phyloP scores from a whole-genome alignment of 2,329 filamentous ascomycete species.

The Dactylellina drechsleri region DNA sequence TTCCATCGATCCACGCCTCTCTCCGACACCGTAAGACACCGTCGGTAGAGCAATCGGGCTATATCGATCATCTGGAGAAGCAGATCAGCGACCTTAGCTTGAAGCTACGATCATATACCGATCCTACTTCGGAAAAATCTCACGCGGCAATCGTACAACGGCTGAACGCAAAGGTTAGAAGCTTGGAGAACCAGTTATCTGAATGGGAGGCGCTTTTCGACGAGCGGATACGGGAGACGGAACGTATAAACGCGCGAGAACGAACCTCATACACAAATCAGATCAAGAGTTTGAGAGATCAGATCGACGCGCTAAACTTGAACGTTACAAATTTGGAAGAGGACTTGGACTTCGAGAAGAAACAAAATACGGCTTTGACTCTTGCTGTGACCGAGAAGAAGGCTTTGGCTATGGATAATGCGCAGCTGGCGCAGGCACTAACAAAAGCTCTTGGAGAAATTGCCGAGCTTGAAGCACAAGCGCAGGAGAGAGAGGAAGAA shows the following conservation, averaged over 20 bases:
- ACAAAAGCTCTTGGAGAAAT: constrained; percentile 51
- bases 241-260: constrained; percentile 43
- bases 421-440: constrained; percentile 46
- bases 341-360: constrained; percentile 47
- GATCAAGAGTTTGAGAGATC: constrained; percentile 43
- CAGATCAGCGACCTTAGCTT: constrained; percentile 48
- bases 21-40: constrained; percentile 52
- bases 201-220: constrained; percentile 54
- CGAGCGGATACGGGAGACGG: constrained; percentile 51
- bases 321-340: constrained; percentile 41
- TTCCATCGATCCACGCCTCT: constrained; percentile 52
- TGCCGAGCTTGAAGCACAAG: constrained; percentile 44
- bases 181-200: constrained; percentile 51
- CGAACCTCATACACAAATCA: constrained; percentile 35
- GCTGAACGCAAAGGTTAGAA: constrained; percentile 49
- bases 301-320: constrained; percentile 37
- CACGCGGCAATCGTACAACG: constrained; percentile 52
- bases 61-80: constrained; percentile 52
- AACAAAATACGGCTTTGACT: constrained; percentile 44
- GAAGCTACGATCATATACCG: constrained; percentile 51
- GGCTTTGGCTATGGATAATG: constrained; percentile 50
- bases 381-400: constrained; percentile 52
- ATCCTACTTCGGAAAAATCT: constrained; percentile 51
- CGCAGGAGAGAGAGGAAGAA: constrained; percentile 37
- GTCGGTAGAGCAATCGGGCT: constrained; percentile 49